Base-by-base conservation (phyloP, 257 asterid genomes). In the Penstemon newberryi region DNA sequence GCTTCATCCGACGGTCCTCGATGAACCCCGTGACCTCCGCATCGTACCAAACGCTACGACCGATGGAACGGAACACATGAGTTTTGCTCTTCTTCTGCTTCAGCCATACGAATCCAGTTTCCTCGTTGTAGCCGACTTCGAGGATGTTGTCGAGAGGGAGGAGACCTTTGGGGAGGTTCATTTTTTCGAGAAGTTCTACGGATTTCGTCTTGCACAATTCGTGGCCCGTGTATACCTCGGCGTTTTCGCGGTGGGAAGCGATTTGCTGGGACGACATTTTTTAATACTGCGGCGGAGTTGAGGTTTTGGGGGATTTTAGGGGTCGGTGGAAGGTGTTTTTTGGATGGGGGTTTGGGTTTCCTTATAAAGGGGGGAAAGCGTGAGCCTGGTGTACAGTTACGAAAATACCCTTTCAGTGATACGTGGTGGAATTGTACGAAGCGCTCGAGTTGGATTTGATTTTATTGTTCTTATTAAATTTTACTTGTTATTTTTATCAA, bases 71-170 rank as follows among this genome's bases (percentile, higher is more conserved):
- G 82, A 90, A 82, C 2, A 70, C 69, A 49, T 83, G 92, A 40
- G 87, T 79, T 40, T 64, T 84, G 67, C 73, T 75, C 74, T 84
- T 74, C 74, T 72, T 86, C 80, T 88, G 90, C 83, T 74, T 84
- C 76, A 88, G 60, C 97, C 95, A 86, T 7, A 86, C 83, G 78
- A 90, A 90, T 0, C 96, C 92, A 0, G 92, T 65, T 5, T 66
- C 76, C 15, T 72, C 82, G 79, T 86, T 81, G 79, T 84, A 37
- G n/a, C 94, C 94, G 9, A 80, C 89, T 77, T 90, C 88, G 0
- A 64, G 7, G 69, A 90, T 12, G 60, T 85, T 89, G 66, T 85
- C 83, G 4, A 88, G 77, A 8, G 96, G 92, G 62, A 90, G 86
- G 12, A 88, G 78, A 4, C 95, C 92, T 7, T 43, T 79, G 7